Evolutionary conservation across 371 early-diverging fungal species (phyloP).

Genomic region (Chytridium lagenaria): DNA sequence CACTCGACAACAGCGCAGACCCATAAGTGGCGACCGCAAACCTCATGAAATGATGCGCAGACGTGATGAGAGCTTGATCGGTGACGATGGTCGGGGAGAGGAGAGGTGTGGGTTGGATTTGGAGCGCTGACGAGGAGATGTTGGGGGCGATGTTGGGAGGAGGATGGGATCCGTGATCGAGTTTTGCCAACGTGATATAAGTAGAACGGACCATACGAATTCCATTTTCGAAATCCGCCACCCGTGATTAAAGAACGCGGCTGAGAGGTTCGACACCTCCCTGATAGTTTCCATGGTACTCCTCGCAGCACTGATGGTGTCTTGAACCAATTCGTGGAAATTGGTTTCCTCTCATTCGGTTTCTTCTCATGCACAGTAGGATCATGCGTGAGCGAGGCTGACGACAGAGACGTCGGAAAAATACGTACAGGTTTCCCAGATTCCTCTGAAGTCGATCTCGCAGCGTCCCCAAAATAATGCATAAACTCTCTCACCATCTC

Average conservation of each 20-base stretch:
- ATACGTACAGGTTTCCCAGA: not conserved
- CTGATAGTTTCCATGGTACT: not conserved
- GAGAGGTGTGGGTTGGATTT: not conserved
- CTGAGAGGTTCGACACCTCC: slow-evolving; percentile 18
- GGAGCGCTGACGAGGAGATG: not conserved
- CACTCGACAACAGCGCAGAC: slow-evolving; percentile 20
- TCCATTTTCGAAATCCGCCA: slow-evolving; percentile 35
- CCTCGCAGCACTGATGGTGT: not conserved
- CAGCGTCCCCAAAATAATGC: not conserved
- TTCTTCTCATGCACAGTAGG: not conserved
- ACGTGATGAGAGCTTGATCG: slow-evolving; percentile 30
- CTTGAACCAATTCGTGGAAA: slow-evolving; percentile 6
- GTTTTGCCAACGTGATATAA: slow-evolving; percentile 29
- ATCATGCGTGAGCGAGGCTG: not conserved
- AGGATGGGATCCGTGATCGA: not conserved
- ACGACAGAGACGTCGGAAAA: not conserved
- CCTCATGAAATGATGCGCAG: slow-evolving; percentile 35
- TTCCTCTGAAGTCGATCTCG: not conserved
- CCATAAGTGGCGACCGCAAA: slow-evolving; percentile 38
- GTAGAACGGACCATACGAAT: slow-evolving; percentile 22
- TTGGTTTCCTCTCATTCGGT: no score
- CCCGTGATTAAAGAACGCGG: slow-evolving; percentile 38
- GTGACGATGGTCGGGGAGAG: slow-evolving; percentile 24
- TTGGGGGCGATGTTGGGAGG: not conserved
- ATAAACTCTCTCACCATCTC: slow-evolving; percentile 5